Base-by-base conservation (phyloP, 169 alveolate species). In the Plasmodium reichenowi region DNA sequence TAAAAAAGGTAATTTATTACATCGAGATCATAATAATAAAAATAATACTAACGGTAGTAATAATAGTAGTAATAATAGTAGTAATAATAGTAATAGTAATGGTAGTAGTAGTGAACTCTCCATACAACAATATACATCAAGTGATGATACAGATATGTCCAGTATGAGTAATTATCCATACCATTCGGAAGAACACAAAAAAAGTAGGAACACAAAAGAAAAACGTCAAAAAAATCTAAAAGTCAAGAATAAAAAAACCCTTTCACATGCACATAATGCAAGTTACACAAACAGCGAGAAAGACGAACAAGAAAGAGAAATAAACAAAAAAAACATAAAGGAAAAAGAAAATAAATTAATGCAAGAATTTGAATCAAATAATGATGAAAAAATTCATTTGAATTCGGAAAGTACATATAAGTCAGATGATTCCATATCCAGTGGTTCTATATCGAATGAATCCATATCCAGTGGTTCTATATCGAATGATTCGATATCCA, bases 121-220 rank as follows among this genome's bases (percentile, higher is more conserved):
- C 47, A 5, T 38, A 38, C 2, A 38, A 38, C 47, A 5, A 0
- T 38, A 38, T 38, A 38, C 6, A 38, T 38, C 47, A 8, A 38
- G 10, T 1, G 10, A 38, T 38, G 9, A 38, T 38, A 38, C 9
- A 6, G 10, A 38, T 38, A 38, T 38, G 47, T 38, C 47, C 0
- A 38, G 10, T 38, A 38, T 38, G 47, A 38, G 47, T 38, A 38
- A 83, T 83, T 83, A 54, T 62, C 7, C 26, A 26, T n/a, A n/a
- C 22, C 17, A 29, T 12, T 12, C 38, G 0, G 3, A n/a, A 6
- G 12, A 17, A 20, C 12, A 17, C n/a, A 20, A 71, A 50, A 17
- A 50, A n/a, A 17, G 22, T 10, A 66, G 13, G 3, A 22, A 66
- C 1, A 10, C 0, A 66, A 10, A 66, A 10, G 38, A 13, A 2